Evolutionary conservation across 768 basidiomycete genomes (phyloP).

Genomic region (Pleurotus salmoneostramineus): DNA sequence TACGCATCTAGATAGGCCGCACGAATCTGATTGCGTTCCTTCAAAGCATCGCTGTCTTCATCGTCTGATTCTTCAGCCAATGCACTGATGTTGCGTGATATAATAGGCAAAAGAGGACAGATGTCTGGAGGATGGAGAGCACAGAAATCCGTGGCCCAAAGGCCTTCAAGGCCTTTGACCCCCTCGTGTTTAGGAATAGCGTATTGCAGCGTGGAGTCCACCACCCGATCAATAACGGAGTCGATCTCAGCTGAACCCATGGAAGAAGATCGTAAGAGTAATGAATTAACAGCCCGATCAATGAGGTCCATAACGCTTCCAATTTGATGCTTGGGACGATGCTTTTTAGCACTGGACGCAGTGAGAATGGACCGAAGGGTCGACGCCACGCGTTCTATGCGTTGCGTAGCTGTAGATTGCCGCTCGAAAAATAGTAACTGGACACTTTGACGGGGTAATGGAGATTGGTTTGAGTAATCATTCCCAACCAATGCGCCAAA

Average conservation of each 20-base stretch:
- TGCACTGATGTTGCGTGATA: slow-evolving; percentile 41
- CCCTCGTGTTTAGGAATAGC: slow-evolving; percentile 61
- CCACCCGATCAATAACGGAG: slow-evolving; percentile 60
- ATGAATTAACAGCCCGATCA: slow-evolving; percentile 56
- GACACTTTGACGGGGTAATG: slow-evolving; percentile 43
- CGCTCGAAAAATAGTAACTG: slow-evolving; percentile 70
- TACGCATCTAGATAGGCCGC: slow-evolving; percentile 60
- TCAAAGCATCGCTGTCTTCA: slow-evolving; percentile 16
- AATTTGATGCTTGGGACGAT: slow-evolving; percentile 50
- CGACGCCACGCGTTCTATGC: slow-evolving; percentile 61
- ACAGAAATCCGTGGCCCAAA: slow-evolving; percentile 59
- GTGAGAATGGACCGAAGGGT: slow-evolving; percentile 54
- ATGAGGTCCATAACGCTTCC: slow-evolving; percentile 78
- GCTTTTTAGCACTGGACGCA: slow-evolving; percentile 40
- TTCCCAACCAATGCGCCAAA: slow-evolving; percentile 79
- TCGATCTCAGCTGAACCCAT: slow-evolving; percentile 64
- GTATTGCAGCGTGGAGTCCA: slow-evolving; percentile 74
- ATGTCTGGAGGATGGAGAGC: slow-evolving; percentile 53
- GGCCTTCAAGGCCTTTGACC: slow-evolving; percentile 26
- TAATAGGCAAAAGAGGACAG: slow-evolving; percentile 51
- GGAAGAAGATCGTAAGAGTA: slow-evolving; percentile 47
- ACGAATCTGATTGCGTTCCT: slow-evolving; percentile 33
- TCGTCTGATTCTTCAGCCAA: slow-evolving; percentile 22
- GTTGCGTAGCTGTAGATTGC: slow-evolving; percentile 50
- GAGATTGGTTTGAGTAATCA: slow-evolving; percentile 60